Percentiles rank a stretch among this genome's conserved stretches.
Conservation (phyloP, 202 grass and related monocot species). For the Panicum hallii region DNA sequence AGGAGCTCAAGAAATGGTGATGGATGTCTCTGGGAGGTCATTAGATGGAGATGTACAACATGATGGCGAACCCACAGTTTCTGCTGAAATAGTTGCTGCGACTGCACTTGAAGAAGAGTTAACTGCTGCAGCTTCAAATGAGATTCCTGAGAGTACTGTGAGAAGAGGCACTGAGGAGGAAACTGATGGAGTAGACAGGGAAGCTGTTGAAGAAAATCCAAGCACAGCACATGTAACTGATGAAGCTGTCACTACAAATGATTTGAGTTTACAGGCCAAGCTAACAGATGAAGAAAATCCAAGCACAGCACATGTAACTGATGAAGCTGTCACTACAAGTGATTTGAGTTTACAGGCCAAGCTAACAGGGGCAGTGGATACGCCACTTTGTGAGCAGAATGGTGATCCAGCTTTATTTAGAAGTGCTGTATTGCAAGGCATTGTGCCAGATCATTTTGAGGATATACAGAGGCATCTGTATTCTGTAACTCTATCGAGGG, state of each 20-base stretch:
- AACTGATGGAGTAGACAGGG: conserved; percentile 38
- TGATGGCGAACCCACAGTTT: conserved; percentile 11
- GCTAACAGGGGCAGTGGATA: neutral
- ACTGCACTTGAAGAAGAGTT: conserved; percentile 33
- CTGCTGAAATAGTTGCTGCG: conserved; percentile 26
- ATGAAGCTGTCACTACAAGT: conserved; percentile 34
- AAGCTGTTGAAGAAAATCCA: conserved; percentile 49
- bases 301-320: conserved; percentile 13
- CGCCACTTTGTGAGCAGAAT: conserved; percentile 17
- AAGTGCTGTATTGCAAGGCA: conserved; percentile 4
- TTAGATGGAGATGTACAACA: conserved; percentile 36
- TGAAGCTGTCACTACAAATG: conserved; percentile 35
- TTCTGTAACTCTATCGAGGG: conserved; percentile 56
- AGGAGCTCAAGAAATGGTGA: conserved; percentile 32
- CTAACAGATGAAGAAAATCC: neutral
- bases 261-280: conserved; percentile 37
- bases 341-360: conserved; percentile 40
- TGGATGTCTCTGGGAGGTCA: conserved; percentile 38
- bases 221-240: conserved; percentile 15
- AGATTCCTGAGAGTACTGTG: conserved; percentile 33
- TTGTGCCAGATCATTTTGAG: conserved; percentile 50
- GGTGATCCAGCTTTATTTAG: conserved; percentile 39
- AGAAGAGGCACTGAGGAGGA: conserved; percentile 31
- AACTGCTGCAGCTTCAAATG: conserved; percentile 25
- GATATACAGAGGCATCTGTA: conserved; percentile 70